phyloP scores from a whole-genome alignment of 2,329 filamentous ascomycete species.

The Furcasterigmium furcatum region DNA sequence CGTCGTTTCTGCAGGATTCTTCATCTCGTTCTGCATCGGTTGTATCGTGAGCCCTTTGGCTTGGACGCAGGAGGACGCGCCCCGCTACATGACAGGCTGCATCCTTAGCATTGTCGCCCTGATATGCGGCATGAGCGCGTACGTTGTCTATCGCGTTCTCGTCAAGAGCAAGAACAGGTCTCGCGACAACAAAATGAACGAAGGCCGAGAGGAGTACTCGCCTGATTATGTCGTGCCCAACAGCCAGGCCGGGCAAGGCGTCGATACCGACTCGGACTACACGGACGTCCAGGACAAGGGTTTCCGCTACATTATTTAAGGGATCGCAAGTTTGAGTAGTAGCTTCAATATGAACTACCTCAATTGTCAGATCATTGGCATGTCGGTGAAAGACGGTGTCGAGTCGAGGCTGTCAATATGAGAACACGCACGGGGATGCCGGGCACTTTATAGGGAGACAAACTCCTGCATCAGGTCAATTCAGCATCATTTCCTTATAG shows the following conservation, averaged over 20 bases:
- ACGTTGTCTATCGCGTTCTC: not conserved
- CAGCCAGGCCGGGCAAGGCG: constrained; percentile 1
- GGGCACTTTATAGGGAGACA: too few species aligned
- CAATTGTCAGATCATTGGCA: too few species aligned
- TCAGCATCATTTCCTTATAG: too few species aligned
- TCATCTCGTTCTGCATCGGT: constrained; percentile 19
- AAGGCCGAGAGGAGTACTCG: constrained; percentile 1
- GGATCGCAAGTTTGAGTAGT: too few species aligned
- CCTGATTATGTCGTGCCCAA: not conserved
- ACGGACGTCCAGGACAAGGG: constrained; percentile 18
- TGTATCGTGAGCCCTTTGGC: constrained; percentile 18
- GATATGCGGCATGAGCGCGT: constrained; percentile 7
- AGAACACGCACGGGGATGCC: too few species aligned
- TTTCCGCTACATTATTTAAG: constrained; percentile 17
- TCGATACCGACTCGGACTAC: constrained; percentile 15
- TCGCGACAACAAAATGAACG: not conserved
- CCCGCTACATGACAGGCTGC: constrained; percentile 16
- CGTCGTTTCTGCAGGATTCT: constrained; percentile 17
- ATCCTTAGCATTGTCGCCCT: constrained; percentile 14
- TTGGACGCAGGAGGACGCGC: constrained; percentile 16
- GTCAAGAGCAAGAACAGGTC: constrained; percentile 1
- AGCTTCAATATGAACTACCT: too few species aligned
- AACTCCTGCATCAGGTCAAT: too few species aligned
- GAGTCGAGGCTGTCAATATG: too few species aligned
- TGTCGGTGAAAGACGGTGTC: too few species aligned